These are phyloP conservation scores for Pestalotiopsis sp. DNA, from an alignment of 2,329 filamentous ascomycete genomes.

Conservation along the genomic window DNA sequence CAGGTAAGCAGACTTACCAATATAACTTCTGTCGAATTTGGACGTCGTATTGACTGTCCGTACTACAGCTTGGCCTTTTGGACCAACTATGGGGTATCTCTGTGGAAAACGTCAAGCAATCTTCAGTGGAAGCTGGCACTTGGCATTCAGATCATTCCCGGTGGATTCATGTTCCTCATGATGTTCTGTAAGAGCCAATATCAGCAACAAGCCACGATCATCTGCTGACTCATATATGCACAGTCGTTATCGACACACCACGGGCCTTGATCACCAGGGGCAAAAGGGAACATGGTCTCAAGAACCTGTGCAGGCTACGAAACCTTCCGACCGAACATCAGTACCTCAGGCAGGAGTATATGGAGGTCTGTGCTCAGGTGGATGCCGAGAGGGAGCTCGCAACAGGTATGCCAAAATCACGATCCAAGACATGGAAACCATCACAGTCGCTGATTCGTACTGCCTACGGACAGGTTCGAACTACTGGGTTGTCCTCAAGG, in stretches of 20 bases:
- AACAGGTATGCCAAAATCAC: not conserved
- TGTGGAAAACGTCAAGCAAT: slow-evolving; percentile 21
- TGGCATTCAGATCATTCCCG: slow-evolving; percentile 38
- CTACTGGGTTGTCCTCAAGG: slow-evolving; percentile 34
- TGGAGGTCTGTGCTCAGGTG: slow-evolving; percentile 36
- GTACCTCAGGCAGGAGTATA: slow-evolving; percentile 37
- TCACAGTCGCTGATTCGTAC: slow-evolving; percentile 20
- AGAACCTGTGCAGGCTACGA: slow-evolving; percentile 37
- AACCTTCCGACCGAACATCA: slow-evolving; percentile 37
- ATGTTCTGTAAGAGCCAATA: slow-evolving; percentile 27
- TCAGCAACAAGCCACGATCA: not conserved
- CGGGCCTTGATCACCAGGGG: slow-evolving; percentile 35
- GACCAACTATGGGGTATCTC: slow-evolving; percentile 25
- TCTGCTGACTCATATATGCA: not conserved
- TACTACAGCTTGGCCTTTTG: slow-evolving; percentile 20
- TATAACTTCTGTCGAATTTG: accelerated
- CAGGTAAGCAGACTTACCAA: not conserved
- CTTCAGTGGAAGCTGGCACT: slow-evolving; percentile 36
- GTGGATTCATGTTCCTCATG: slow-evolving; percentile 34
- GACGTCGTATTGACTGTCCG: slow-evolving; percentile 13
- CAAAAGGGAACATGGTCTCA: slow-evolving; percentile 33
- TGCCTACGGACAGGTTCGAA: slow-evolving; percentile 24
- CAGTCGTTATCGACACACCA: slow-evolving; percentile 34
- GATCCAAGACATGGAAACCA: not conserved
- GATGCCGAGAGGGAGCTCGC: slow-evolving; percentile 25